These are phyloP conservation scores for Cornus suecica DNA, from an alignment of 148 eudicot species.

Conservation along the genomic window DNA sequence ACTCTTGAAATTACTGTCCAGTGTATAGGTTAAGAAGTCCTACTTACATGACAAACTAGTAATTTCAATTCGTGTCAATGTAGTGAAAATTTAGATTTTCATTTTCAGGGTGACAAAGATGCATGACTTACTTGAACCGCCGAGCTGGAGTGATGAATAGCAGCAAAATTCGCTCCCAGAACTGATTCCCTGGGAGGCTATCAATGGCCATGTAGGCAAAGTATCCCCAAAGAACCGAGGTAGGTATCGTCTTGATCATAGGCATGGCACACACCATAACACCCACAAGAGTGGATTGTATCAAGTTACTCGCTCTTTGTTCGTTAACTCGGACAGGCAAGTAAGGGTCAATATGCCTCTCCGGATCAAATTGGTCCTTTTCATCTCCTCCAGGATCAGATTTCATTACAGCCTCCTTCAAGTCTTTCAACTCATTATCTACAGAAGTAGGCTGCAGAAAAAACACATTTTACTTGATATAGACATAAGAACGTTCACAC, in stretches of 20 bases:
- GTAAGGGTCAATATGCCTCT: conserved; percentile 57
- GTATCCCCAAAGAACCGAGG: conserved; percentile 77
- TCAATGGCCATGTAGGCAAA: conserved; percentile 68
- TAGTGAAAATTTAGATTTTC: not conserved
- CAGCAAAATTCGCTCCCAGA: conserved; percentile 56
- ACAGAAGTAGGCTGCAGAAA: conserved; percentile 28
- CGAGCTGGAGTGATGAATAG: conserved; percentile 45
- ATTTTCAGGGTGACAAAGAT: not conserved
- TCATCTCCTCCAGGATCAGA: conserved; percentile 25
- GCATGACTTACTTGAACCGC: conserved; percentile 49
- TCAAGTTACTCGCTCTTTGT: conserved; percentile 66
- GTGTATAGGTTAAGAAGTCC: not conserved
- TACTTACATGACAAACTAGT: not conserved
- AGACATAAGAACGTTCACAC: not conserved
- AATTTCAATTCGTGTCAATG: too few relatives aligned
- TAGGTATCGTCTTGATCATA: conserved; percentile 53
- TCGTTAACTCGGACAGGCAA: conserved; percentile 71
- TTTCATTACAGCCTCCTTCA: conserved; percentile 51
- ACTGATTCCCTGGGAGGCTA: conserved; percentile 73
- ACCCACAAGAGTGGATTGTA: conserved; percentile 62
- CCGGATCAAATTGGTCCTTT: conserved; percentile 35
- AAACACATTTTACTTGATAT: not conserved
- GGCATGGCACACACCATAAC: conserved; percentile 48
- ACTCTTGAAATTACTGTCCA: not conserved
- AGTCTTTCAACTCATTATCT: conserved; percentile 41